Percentiles rank a stretch among this genome's conserved stretches.
phyloP scores from a whole-genome alignment of 2,329 filamentous ascomycete genomes.

The Colletotrichum sp. region DNA sequence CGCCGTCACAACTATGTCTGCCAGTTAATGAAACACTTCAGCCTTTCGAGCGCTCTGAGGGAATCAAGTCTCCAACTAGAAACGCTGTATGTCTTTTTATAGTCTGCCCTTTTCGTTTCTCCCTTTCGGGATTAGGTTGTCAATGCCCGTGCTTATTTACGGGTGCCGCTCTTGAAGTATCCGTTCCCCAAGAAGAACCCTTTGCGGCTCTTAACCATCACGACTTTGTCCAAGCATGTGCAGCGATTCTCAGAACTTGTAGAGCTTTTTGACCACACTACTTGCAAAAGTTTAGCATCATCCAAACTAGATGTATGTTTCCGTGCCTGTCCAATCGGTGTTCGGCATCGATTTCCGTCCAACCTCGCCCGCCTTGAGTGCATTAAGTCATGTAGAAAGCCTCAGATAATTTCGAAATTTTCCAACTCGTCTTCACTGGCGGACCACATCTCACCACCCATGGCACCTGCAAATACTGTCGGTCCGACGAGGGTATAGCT shows the following conservation, averaged over 20 bases:
- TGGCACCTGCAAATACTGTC: neutral
- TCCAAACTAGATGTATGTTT: neutral
- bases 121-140: neutral
- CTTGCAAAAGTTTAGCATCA: neutral
- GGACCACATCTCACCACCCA: neutral
- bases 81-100: neutral
- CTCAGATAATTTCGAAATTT: neutral
- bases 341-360: neutral
- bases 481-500: neutral
- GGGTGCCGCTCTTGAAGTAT: neutral
- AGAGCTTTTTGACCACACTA: neutral
- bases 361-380: neutral
- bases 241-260: neutral
- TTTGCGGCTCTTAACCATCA: neutral
- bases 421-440: neutral
- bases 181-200: neutral
- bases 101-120: neutral
- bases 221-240: neutral
- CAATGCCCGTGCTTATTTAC: neutral
- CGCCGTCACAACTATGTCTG: neutral
- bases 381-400: neutral
- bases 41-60: neutral
- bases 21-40: neutral
- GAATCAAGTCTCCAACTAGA: neutral
- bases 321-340: neutral